Evolutionary conservation across 1,284 basidiomycete species (phyloP), one percentile per base, ranked within the genome.

Genomic region (Sporisorium scitamineum): DNA sequence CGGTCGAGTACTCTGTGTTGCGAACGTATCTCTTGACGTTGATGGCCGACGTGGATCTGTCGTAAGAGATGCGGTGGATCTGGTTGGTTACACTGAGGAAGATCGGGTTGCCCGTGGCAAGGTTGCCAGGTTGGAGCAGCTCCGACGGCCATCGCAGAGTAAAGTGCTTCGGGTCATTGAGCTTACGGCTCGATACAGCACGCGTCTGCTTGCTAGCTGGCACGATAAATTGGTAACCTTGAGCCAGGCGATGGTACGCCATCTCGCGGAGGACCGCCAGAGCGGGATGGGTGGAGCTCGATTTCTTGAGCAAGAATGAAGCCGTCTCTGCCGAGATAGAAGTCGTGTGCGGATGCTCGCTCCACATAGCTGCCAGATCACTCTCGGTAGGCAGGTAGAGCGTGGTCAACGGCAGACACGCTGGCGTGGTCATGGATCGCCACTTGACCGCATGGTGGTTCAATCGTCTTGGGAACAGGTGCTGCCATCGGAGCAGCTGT

Each of bases 1-100:
- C 84, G 85, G 87, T 88, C 24, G 85, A 73, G 88, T 90, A 78
- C 85, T 88, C 89, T 86, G 92, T 89, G 74, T 92, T 89, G 50
- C 94, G 89, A 24, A 95, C 92, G 84, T 95, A 95, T 24, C 94
- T 89, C 81, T 92, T 90, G 11, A 98, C 94, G 78, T 94, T 92
- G 70, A 97, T 93, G 22, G 91, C 90, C 76, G 95, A 93, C 20
- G 93, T 92, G 22, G 90, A 91, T 62, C 87, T 85, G 70, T 89
- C 88, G 80, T 95, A 98, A 22, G 92, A 91, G 76, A 98, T 91
- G 29, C 93, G 89, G 85, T 98, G 95, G 54, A 98, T 94, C 86
- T 97, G 94, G 85, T 96, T 97, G 82, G 92, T 92, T 90, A 95
- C 94, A 76, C 94, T 94, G 57, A 98, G 88, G 87, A 93, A 97